A percentile compares a stretch with the other conserved stretches of the same genome.
These are phyloP conservation scores for Neurospora sp. DNA, from an alignment of 495 filamentous ascomycete species.

Conservation along the genomic window DNA sequence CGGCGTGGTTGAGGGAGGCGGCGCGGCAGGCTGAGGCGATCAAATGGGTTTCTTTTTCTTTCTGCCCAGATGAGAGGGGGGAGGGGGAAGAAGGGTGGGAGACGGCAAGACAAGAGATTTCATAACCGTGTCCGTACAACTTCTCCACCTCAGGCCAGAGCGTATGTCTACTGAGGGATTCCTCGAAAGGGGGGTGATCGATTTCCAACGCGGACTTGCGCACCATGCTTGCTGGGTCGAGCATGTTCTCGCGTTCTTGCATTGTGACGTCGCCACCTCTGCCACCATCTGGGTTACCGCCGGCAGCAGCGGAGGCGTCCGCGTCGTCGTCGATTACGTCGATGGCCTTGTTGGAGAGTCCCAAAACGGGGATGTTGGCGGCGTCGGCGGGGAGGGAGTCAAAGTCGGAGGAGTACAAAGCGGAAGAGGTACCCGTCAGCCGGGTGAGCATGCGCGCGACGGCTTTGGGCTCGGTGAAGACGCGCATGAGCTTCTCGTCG, in stretches of 20 bases:
- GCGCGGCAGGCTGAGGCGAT: slow-evolving; percentile 93
- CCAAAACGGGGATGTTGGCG: slow-evolving; percentile 87
- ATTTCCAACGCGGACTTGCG: slow-evolving; percentile 38
- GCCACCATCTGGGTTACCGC: slow-evolving; percentile 8
- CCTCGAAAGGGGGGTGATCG: slow-evolving; percentile 73
- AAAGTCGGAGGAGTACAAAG: slow-evolving; percentile 9
- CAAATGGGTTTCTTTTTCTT: slow-evolving; percentile 43
- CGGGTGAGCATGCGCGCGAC: slow-evolving; percentile 63
- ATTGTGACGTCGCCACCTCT: slow-evolving; percentile 22
- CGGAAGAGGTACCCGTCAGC: slow-evolving; percentile 49
- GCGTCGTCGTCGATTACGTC: slow-evolving; percentile 47
- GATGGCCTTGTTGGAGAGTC: slow-evolving; percentile 91
- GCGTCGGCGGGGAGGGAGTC: slow-evolving; percentile 59
- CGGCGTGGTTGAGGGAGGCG: slow-evolving; percentile 84
- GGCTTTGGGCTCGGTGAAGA: slow-evolving; percentile 83
- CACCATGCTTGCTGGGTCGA: slow-evolving; percentile 31
- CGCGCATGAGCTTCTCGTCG: slow-evolving; percentile 91
- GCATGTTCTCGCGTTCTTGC: slow-evolving; percentile 24
- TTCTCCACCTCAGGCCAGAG: slow-evolving; percentile 96
- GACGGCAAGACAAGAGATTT: slow-evolving; percentile 83
- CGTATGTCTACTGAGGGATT: slow-evolving; percentile 78
- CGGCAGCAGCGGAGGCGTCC: slow-evolving; percentile 10
- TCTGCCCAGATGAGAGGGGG: background rate
- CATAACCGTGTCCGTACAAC: slow-evolving; percentile 97
- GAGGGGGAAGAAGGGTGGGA: slow-evolving; percentile 33